A percentile compares a stretch with the other conserved stretches of the same genome.
Evolutionary conservation across 2,329 filamentous ascomycete species (phyloP).

Genomic region (Aspergillus sp.): DNA sequence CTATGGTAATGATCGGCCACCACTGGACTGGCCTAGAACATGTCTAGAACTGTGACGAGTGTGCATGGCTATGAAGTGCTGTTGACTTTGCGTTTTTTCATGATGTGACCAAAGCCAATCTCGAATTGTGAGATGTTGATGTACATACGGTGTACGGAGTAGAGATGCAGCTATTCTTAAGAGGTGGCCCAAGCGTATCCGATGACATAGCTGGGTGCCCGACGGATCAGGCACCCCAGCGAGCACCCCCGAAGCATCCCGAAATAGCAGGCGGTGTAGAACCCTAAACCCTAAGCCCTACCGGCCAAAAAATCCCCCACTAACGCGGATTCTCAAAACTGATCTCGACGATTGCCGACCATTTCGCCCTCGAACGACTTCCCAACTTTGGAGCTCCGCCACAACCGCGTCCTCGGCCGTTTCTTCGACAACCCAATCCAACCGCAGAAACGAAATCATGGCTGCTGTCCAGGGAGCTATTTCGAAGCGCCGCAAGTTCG

Average conservation of each 20-base stretch:
- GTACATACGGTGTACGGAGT: no score
- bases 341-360: slow-evolving; percentile 27
- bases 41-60: background rate
- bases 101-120: background rate
- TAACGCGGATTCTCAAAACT: slow-evolving; percentile 36
- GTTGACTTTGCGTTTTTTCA: background rate
- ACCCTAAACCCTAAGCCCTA: slow-evolving; percentile 24
- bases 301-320: slow-evolving; percentile 38
- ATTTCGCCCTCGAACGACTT: slow-evolving; percentile 32
- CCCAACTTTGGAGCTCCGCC: slow-evolving; percentile 27
- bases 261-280: slow-evolving; percentile 28
- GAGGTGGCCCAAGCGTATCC: background rate
- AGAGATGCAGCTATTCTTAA: no score
- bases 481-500: slow-evolving; percentile 67
- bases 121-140: background rate
- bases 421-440: slow-evolving; percentile 36
- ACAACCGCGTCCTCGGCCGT: slow-evolving; percentile 30
- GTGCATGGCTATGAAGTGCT: background rate
- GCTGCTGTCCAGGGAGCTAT: slow-evolving; percentile 53
- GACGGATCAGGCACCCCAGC: slow-evolving; percentile 13
- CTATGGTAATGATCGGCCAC: slow-evolving; percentile 3
- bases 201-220: background rate
- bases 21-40: slow-evolving; percentile 7
- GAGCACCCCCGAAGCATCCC: slow-evolving; percentile 22
- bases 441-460: slow-evolving; percentile 45